These are phyloP conservation scores for Litsea cubeba DNA, from an alignment of 164 flowering plant species.

Conservation along the genomic window DNA sequence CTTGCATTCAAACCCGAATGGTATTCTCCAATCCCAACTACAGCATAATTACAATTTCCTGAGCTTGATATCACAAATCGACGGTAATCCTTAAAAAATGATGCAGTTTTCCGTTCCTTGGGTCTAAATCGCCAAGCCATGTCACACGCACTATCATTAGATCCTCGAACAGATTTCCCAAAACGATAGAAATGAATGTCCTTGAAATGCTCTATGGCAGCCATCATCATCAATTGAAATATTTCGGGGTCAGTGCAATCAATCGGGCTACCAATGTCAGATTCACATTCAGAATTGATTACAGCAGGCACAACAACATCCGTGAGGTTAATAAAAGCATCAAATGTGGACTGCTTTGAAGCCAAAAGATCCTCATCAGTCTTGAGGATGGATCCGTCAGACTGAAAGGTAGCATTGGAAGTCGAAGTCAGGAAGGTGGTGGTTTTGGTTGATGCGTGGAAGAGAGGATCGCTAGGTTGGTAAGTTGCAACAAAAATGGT, in stretches of 20 bases:
- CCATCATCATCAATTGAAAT: slow-evolving; percentile 75
- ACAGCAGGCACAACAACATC: slow-evolving; percentile 37
- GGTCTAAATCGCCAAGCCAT: slow-evolving; percentile 98
- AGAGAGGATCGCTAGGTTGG: slow-evolving; percentile 83
- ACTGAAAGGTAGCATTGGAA: slow-evolving; percentile 71
- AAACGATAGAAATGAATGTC: slow-evolving; percentile 83
- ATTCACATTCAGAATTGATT: slow-evolving; percentile 30
- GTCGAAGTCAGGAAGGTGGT: slow-evolving; percentile 60
- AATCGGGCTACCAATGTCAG: slow-evolving; percentile 37
- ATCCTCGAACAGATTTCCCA: slow-evolving; percentile 78
- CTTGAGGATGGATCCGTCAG: slow-evolving; percentile 57
- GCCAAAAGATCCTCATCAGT: slow-evolving; percentile 83
- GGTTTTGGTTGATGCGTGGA: slow-evolving; percentile 69
- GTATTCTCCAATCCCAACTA: slow-evolving; percentile 67
- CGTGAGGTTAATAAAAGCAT: slow-evolving; percentile 45
- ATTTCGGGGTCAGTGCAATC: slow-evolving; percentile 75
- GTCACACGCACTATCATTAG: slow-evolving; percentile 61
- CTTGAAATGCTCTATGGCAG: slow-evolving; percentile 64
- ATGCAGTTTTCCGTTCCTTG: slow-evolving; percentile 78
- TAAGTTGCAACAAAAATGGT: slow-evolving; percentile 85
- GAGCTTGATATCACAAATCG: slow-evolving; percentile 60
- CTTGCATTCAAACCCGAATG: slow-evolving; percentile 83
- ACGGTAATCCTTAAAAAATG: slow-evolving; percentile 80
- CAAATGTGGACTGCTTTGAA: slow-evolving; percentile 51
- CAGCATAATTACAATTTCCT: slow-evolving; percentile 51